Evolutionary conservation across 2,329 filamentous ascomycete species (phyloP), one percentile per base, ranked within the genome.

Genomic region (Fusarium concolor): DNA sequence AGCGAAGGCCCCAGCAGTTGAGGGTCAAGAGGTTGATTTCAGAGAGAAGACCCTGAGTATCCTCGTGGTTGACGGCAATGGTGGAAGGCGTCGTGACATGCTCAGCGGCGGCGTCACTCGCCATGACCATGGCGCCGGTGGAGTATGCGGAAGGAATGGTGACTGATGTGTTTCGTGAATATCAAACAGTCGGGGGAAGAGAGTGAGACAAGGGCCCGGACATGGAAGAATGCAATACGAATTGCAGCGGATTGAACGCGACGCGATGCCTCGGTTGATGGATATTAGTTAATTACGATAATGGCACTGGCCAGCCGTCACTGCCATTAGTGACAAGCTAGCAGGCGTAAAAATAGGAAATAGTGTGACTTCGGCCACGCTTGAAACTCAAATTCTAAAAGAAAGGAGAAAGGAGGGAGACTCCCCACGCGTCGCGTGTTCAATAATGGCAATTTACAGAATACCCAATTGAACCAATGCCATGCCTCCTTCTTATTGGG

Each of bases 1-100:
- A 93, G 75, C 96, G 95, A 65, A 98, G 89, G 51, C 96, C 96
- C 95, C 96, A 98, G 87, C 94, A 97, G 81, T 99, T 99, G 78
- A 97, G 88, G 6, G 93, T 96, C 69, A 97, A 82, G 71, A 98
- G 85, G 75, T 92, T 90, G 76, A 98, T 87, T 59, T 90, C 85
- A 31, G 81, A 81, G 18, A 86, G 87, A 70, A 75, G 77, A n/a
- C 51, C 41, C 9, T 73, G 67, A 55, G 75, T 72, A 66, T 76
- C 77, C 41, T 67, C 47, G 33, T 69, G 62, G 39, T 59, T 26
- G 51, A 56, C 45, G 47, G 42, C 51, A 46, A 66, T 65, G 18
- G 65, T 69, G 51, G 65, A 67, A 50, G 68, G 63, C 39, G 67
- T 67, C 24, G 66, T 68, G 58, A 69, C 54, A 56, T 70, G 60